Conservation (phyloP, 2,329 filamentous ascomycete species). For the Penicillium sumatraense region DNA sequence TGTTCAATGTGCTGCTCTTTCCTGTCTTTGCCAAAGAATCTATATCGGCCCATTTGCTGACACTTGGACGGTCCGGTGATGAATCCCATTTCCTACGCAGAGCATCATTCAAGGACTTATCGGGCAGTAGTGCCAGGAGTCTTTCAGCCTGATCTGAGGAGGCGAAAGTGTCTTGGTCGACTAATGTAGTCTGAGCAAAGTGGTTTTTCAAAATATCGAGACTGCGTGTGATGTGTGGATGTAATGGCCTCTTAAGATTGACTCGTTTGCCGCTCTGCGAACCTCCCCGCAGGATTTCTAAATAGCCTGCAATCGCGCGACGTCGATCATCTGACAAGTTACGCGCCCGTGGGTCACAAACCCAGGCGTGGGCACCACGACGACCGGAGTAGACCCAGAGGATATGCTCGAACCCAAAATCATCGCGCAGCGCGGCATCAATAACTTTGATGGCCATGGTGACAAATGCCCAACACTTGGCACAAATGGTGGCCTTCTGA, state of each 20-base stretch:
- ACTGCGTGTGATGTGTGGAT: conserved; percentile 86
- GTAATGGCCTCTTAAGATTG: conserved; percentile 80
- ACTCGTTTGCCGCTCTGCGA: conserved; percentile 85
- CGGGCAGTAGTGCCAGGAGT: conserved; percentile 82
- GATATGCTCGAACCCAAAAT: conserved; percentile 96
- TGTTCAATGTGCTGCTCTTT: conserved; percentile 72
- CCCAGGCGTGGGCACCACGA: conserved; percentile 96
- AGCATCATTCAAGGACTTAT: conserved; percentile 75
- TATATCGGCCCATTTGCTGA: conserved; percentile 92
- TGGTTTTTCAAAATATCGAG: conserved; percentile 81
- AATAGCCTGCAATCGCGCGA: conserved; percentile 82
- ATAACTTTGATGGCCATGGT: conserved; percentile 97
- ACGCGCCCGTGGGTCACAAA: conserved; percentile 87
- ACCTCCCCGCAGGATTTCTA: conserved; percentile 88
- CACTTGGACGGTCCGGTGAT: conserved; percentile 74
- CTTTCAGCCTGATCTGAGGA: conserved; percentile 71
- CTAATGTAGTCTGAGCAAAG: conserved; percentile 82
- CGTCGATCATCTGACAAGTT: conserved; percentile 84
- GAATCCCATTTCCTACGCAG: conserved; percentile 91
- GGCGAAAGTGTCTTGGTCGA: conserved; percentile 84
- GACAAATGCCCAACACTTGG: conserved; percentile 94
- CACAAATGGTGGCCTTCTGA: conserved; percentile 88
- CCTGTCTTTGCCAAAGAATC: conserved; percentile 80
- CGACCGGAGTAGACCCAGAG: conserved; percentile 98
- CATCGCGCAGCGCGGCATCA: conserved; percentile 82